These are phyloP conservation scores for Suhomyces guaymorum DNA, from an alignment of 1,139 yeast genomes.

Conservation along the genomic window DNA sequence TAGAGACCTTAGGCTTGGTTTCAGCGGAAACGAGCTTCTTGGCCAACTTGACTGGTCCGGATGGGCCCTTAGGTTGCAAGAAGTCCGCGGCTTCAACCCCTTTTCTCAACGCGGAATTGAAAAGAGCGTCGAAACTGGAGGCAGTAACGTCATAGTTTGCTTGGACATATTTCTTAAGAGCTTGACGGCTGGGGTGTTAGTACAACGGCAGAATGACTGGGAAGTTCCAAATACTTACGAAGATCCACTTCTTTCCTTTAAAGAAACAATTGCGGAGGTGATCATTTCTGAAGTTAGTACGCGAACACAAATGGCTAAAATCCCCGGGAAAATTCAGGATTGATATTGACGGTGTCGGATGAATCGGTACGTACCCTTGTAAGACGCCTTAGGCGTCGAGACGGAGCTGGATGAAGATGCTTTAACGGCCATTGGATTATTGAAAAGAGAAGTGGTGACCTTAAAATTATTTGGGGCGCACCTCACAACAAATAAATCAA, in stretches of 20 bases:
- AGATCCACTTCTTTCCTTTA: constrained; percentile 84
- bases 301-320: not conserved
- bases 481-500: constrained; percentile 12
- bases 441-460: constrained; percentile 7
- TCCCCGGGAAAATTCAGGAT: not conserved
- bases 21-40: constrained; percentile 36
- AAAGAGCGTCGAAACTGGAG: constrained; percentile 68
- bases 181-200: constrained; percentile 56
- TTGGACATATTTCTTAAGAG: constrained; percentile 71
- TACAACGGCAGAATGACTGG: constrained; percentile 5
- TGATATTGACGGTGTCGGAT: not conserved
- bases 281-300: constrained; percentile 58
- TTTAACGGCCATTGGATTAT: constrained; percentile 27
- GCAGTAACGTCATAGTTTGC: constrained; percentile 61
- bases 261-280: constrained; percentile 65
- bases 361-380: constrained; percentile 48
- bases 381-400: constrained; percentile 43
- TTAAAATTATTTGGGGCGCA: constrained; percentile 8
- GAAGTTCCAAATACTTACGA: constrained; percentile 44
- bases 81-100: constrained; percentile 80
- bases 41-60: constrained; percentile 69
- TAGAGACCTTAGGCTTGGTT: constrained; percentile 14
- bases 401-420: constrained; percentile 26
- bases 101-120: constrained; percentile 77
- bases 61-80: constrained; percentile 84